Percentiles rank a stretch among this genome's conserved stretches.
Conservation (phyloP, 129 eudicot genomes). For the Cynara cardunculus region DNA sequence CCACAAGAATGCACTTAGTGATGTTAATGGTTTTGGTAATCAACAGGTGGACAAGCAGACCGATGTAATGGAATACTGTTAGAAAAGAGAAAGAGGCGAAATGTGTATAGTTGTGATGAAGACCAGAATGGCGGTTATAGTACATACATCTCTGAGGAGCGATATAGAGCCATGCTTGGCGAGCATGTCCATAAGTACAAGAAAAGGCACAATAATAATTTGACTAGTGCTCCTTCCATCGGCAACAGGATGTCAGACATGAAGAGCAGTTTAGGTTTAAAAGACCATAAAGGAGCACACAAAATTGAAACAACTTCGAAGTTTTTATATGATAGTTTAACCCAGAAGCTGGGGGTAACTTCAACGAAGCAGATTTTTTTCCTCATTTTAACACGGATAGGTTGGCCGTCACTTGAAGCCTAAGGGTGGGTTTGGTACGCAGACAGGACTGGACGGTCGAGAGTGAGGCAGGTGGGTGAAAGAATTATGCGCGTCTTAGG, state of each 20-base stretch:
- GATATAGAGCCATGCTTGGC: conserved; percentile 74
- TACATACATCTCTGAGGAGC: conserved; percentile 58
- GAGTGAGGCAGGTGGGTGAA: neutral
- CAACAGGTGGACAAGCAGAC: conserved; percentile 38
- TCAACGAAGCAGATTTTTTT: conserved; percentile 37
- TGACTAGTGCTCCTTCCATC: conserved; percentile 36
- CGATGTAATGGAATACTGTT: conserved; percentile 43
- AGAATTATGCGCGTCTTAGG: neutral
- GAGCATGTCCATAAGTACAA: conserved; percentile 69
- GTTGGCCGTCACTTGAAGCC: neutral
- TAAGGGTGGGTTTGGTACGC: neutral
- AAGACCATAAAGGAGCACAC: conserved; percentile 42
- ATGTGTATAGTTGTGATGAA: conserved; percentile 55
- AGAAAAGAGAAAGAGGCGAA: conserved; percentile 42
- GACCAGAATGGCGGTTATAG: conserved; percentile 41
- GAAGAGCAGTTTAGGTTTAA: conserved; percentile 36
- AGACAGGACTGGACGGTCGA: neutral
- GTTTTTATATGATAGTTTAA: conserved; percentile 11
- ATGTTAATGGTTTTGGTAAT: conserved; percentile 5
- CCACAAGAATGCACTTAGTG: neutral
- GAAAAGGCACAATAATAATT: conserved; percentile 54
- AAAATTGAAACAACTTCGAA: conserved; percentile 29
- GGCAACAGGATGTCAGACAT: conserved; percentile 32
- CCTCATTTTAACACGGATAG: conserved; percentile 23
- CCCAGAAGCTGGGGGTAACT: conserved; percentile 49